Percentiles rank a stretch among this genome's conserved stretches.
Evolutionary conservation across 371 early-diverging fungal genomes (phyloP).

Genomic region (Choanephora cucurbitarum): DNA sequence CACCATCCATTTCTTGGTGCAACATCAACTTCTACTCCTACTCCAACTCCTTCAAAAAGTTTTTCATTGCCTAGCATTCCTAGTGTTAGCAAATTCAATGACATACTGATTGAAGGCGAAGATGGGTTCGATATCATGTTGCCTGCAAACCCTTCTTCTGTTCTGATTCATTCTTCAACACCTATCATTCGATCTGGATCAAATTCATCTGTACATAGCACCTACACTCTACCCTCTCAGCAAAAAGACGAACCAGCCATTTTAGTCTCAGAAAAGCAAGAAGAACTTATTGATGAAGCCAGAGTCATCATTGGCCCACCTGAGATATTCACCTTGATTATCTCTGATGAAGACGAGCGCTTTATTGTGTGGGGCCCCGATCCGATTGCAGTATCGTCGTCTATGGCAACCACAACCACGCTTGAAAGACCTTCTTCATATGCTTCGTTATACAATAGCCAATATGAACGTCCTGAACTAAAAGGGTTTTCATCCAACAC

Average conservation of each 20-base stretch:
- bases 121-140: slow-evolving; percentile 21
- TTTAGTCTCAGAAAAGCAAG: not conserved
- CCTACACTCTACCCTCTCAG: slow-evolving; percentile 8
- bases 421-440: slow-evolving; percentile 24
- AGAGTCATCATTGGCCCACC: slow-evolving; percentile 34
- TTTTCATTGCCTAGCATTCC: slow-evolving; percentile 42
- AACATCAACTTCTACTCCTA: slow-evolving; percentile 12
- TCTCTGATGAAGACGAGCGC: slow-evolving; percentile 56
- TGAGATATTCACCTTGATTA: slow-evolving; percentile 52
- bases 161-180: slow-evolving; percentile 20
- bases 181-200: slow-evolving; percentile 17
- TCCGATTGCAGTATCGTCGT: slow-evolving; percentile 39
- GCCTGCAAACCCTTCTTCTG: slow-evolving; percentile 36
- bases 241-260: not conserved
- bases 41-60: slow-evolving; percentile 19
- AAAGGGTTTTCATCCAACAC: slow-evolving; percentile 43
- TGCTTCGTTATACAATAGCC: slow-evolving; percentile 24
- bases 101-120: slow-evolving; percentile 22
- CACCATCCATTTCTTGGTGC: slow-evolving; percentile 7
- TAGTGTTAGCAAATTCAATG: slow-evolving; percentile 42
- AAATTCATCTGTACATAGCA: slow-evolving; percentile 14
- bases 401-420: slow-evolving; percentile 34
- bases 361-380: slow-evolving; percentile 61
- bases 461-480: slow-evolving; percentile 21
- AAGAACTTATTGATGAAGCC: not conserved